Evolutionary conservation across 2,329 filamentous ascomycete species (phyloP).

Genomic region (Rasamsonia emersonii): DNA sequence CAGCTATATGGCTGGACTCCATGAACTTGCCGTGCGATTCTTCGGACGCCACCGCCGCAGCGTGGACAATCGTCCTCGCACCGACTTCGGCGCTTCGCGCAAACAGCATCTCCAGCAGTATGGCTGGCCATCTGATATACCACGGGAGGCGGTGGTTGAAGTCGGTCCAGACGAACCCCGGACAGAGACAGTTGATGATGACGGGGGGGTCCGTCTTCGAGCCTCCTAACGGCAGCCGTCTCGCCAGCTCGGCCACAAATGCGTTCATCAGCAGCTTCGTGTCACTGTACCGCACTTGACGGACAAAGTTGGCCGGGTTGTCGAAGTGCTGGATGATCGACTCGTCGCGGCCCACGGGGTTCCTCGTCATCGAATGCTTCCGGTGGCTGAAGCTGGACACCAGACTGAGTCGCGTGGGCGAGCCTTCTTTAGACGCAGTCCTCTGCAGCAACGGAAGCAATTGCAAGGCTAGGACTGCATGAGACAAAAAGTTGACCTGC

Average conservation of each 20-base stretch:
- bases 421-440: conserved; percentile 10
- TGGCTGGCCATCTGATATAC: conserved; percentile 6
- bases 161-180: conserved; percentile 7
- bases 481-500: conserved; percentile 11
- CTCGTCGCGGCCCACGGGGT: neutral
- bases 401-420: conserved; percentile 7
- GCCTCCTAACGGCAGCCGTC: neutral
- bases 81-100: conserved; percentile 2
- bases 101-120: conserved; percentile 5
- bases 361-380: conserved; percentile 1
- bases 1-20: neutral
- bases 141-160: conserved; percentile 4
- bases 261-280: conserved; percentile 10
- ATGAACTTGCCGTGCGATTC: conserved; percentile 9
- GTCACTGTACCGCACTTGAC: conserved; percentile 6
- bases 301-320: conserved; percentile 1
- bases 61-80: conserved; percentile 6
- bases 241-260: conserved; percentile 9
- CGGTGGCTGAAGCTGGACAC: conserved; percentile 7
- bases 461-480: conserved; percentile 11
- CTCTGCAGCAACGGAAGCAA: conserved; percentile 10
- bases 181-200: conserved; percentile 11
- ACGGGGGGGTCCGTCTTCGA: conserved; percentile 8
- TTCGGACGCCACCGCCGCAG: conserved; percentile 1
- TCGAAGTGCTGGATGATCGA: neutral